Base-by-base conservation (phyloP, 1,139 yeast genomes). In the Lodderomyces pseudojiufengensis region DNA sequence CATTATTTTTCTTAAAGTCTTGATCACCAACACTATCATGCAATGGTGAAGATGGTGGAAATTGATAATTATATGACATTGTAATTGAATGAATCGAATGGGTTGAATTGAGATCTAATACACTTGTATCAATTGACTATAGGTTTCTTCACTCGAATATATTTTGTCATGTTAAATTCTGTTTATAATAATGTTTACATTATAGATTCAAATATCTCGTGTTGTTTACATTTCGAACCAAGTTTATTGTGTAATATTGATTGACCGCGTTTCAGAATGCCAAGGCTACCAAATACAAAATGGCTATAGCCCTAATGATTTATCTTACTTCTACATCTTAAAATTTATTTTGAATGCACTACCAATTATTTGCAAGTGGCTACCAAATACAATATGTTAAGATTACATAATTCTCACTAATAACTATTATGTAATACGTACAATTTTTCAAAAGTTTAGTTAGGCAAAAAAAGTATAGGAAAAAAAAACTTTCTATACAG, bases 31-130 rank as follows among this genome's bases (percentile, higher is more conserved):
- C n/a, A 30, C 51, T 54, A 38, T 61, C 63, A 37, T 68, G 54
- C 41, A 76, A 65, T 2, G 85, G 84, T 22, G 84, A 79, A 20
- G 84, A 78, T 14, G 85, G 85, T 9, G 83, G 84, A 54, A 77
- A 78, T 37, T 45, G 48, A 37, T 42, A 43, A 29, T 34, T 38
- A 29, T 33, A 27, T 7, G 44, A 36, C 44, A 40, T 42, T 16
- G 13, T 11, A 9, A 7, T 6, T 15, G 31, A 9, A 18, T 7
- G 20, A 18, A 18, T 5, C n/a, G n/a, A n/a, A n/a, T n/a, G n/a
- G n/a, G n/a, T n/a, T n/a, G n/a, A n/a, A n/a, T n/a, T n/a, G n/a
- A n/a, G n/a, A n/a, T n/a, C n/a, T n/a, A n/a, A n/a, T n/a, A n/a
- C n/a, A n/a, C n/a, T n/a, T n/a, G n/a, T n/a, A n/a, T n/a, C n/a